Evolutionary conservation across 352 stramenopile genomes (phyloP).

Genomic region (Phytophthora chlamydospora): DNA sequence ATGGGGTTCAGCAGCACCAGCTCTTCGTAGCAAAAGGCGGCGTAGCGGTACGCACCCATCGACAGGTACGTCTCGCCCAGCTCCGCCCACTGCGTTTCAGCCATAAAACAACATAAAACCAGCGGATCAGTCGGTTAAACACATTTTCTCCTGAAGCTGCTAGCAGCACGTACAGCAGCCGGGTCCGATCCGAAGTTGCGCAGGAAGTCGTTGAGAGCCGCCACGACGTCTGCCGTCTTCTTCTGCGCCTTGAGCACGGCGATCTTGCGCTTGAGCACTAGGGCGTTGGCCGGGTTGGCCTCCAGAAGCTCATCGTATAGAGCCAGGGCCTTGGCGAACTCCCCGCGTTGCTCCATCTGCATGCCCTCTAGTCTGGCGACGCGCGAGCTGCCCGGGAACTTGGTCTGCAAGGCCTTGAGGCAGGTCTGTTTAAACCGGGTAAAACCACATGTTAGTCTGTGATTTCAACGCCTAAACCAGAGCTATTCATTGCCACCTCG

Average conservation of each 20-base stretch:
- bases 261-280: constrained; percentile 73
- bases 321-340: constrained; percentile 60
- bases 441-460: neutral
- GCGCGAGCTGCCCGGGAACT: constrained; percentile 69
- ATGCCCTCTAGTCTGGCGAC: constrained; percentile 66
- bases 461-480: neutral
- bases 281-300: constrained; percentile 61
- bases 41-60: constrained; percentile 60
- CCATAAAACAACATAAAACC: constrained; percentile 4
- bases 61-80: constrained; percentile 64
- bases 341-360: constrained; percentile 57
- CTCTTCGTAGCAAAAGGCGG: constrained; percentile 78
- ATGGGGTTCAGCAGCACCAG: constrained; percentile 73
- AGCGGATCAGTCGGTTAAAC: constrained; percentile 9
- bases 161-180: constrained; percentile 40
- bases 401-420: constrained; percentile 50
- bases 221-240: constrained; percentile 58
- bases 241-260: constrained; percentile 70
- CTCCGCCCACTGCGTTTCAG: constrained; percentile 53
- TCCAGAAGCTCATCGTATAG: constrained; percentile 67
- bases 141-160: neutral
- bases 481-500: constrained; percentile 19
- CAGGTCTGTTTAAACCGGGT: constrained; percentile 27
- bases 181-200: constrained; percentile 66
- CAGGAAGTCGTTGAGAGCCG: constrained; percentile 64